Conservation (phyloP, 2,329 filamentous ascomycete species). For the Hypomyces perniciosus region DNA sequence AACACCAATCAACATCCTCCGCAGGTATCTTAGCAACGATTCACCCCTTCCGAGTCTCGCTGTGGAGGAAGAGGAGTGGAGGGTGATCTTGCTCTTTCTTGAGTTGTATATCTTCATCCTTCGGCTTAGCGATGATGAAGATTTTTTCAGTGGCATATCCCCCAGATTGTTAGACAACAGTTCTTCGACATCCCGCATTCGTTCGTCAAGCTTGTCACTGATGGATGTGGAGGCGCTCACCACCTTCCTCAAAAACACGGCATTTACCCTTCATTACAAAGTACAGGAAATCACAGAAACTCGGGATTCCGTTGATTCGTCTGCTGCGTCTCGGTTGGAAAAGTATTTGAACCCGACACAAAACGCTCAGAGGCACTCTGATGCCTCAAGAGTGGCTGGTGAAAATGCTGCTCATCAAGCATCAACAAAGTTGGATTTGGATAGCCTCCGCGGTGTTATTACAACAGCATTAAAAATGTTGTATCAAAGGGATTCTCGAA, state of each 20-base stretch:
- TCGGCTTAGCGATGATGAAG: conserved; percentile 91
- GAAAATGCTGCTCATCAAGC: not conserved
- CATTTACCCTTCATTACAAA: conserved; percentile 84
- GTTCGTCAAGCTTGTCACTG: conserved; percentile 62
- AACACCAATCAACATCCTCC: conserved; percentile 23
- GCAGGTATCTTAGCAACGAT: conserved; percentile 25
- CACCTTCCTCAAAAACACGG: conserved; percentile 81
- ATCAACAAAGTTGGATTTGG: conserved; percentile 52
- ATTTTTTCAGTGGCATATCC: conserved; percentile 67
- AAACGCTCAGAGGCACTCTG: not conserved
- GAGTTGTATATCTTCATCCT: conserved; percentile 92
- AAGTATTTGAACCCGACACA: conserved; percentile 22
- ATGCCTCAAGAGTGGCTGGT: not conserved
- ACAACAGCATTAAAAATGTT: conserved; percentile 79
- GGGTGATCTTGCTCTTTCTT: conserved; percentile 80
- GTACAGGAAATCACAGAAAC: conserved; percentile 52
- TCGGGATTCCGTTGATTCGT: conserved; percentile 17
- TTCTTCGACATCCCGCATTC: conserved; percentile 42
- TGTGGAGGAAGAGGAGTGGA: conserved; percentile 61
- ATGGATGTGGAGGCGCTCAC: conserved; percentile 68
- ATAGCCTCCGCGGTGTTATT: conserved; percentile 72
- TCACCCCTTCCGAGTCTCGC: conserved; percentile 20
- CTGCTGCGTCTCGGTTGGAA: conserved; percentile 22
- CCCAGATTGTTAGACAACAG: conserved; percentile 32
- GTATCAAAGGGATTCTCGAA: conserved; percentile 87